Evolutionary conservation across 2,329 filamentous ascomycete genomes (phyloP).

Genomic region (Paraphaeosphaeria sporulosa): DNA sequence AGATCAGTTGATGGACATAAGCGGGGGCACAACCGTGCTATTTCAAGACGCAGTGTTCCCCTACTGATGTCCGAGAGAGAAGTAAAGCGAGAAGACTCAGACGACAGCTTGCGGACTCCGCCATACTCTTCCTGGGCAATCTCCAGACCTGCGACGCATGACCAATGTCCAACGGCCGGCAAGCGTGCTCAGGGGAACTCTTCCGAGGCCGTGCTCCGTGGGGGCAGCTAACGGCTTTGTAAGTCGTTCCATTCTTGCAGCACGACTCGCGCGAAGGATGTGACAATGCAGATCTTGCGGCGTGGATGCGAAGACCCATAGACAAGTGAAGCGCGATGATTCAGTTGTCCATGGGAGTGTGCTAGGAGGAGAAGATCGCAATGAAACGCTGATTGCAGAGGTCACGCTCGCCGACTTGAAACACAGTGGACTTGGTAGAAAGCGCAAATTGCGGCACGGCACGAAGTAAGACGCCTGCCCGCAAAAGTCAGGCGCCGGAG

Average conservation of each 20-base stretch:
- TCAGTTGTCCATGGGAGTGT: not conserved
- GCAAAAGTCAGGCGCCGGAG: not conserved
- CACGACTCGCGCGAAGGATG: not conserved
- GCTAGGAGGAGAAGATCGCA: not conserved
- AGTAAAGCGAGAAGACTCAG: not conserved
- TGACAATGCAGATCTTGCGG: slow-evolving; percentile 1
- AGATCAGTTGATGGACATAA: too few relatives aligned
- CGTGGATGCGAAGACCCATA: not conserved
- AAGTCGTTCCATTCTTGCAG: not conserved
- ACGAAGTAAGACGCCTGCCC: not conserved
- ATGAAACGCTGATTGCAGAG: not conserved
- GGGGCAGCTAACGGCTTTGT: slow-evolving; percentile 1
- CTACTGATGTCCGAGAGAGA: not conserved
- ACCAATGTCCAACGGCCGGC: not conserved
- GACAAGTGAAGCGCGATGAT: not conserved
- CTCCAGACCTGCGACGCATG: not conserved
- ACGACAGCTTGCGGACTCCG: not conserved
- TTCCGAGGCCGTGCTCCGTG: not conserved
- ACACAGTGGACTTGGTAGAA: not conserved
- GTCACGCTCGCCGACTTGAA: not conserved
- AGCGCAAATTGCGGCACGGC: not conserved
- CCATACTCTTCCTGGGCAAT: not conserved
- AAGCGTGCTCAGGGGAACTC: not conserved
- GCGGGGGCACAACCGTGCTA: not conserved
- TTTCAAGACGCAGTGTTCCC: not conserved